Percentiles rank a stretch among this genome's conserved stretches.
phyloP scores from a whole-genome alignment of 345 rosid species.

The Lumnitzera littorea region DNA sequence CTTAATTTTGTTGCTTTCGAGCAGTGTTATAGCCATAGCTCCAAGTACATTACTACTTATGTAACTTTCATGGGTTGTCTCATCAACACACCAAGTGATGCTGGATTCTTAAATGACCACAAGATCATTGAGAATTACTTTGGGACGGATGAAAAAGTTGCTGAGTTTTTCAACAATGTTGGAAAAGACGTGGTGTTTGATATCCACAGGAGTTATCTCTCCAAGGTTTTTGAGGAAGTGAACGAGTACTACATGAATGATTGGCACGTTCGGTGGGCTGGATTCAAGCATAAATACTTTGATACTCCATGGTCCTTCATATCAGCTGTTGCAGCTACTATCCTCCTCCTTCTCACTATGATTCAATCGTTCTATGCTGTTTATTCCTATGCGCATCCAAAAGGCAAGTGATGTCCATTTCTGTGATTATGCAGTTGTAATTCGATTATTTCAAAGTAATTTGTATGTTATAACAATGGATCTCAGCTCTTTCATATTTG shows the following conservation, averaged over 20 bases:
- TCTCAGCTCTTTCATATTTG: background rate
- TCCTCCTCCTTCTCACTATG: constrained; percentile 38
- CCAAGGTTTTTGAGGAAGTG: constrained; percentile 35
- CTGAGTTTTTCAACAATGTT: constrained; percentile 33
- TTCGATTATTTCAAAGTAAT: background rate
- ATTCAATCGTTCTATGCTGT: constrained; percentile 34
- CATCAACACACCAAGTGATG: constrained; percentile 35
- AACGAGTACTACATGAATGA: constrained; percentile 33
- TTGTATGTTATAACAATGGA: background rate
- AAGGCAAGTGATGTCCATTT: too few species aligned
- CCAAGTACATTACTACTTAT: constrained; percentile 42
- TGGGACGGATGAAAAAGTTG: constrained; percentile 43
- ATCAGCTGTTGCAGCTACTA: constrained; percentile 40
- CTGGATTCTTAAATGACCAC: constrained; percentile 32
- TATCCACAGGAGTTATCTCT: constrained; percentile 28
- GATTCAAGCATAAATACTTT: constrained; percentile 42
- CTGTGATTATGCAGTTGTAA: too few species aligned
- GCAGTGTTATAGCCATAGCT: constrained; percentile 33
- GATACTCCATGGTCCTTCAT: constrained; percentile 55
- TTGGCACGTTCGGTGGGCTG: constrained; percentile 48
- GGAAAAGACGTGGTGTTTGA: constrained; percentile 46
- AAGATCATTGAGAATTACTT: constrained; percentile 44
- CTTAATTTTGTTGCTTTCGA: constrained; percentile 50
- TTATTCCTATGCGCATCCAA: constrained; percentile 11
- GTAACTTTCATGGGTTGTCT: constrained; percentile 48